Evolutionary conservation across 140 eudicot species (phyloP).

Genomic region (Ambrosia hybrid): DNA sequence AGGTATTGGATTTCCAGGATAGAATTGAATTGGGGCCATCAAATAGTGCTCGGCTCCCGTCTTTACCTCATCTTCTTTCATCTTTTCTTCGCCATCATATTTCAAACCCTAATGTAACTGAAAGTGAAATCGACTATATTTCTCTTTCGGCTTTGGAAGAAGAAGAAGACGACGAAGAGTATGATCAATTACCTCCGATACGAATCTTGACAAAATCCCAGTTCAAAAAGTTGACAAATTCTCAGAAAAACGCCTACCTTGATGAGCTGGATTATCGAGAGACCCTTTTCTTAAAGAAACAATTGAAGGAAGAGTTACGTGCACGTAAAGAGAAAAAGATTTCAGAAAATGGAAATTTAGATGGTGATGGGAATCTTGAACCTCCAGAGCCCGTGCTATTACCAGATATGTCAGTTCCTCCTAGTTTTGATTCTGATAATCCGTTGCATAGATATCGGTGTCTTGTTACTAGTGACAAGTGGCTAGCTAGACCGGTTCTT

Average conservation of each 20-base stretch:
- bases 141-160: slow-evolving; percentile 54
- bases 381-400: slow-evolving; percentile 60
- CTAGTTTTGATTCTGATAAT: slow-evolving; percentile 73
- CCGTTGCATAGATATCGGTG: slow-evolving; percentile 77
- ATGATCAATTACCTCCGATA: slow-evolving; percentile 91
- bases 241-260: slow-evolving; percentile 78
- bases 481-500: slow-evolving; percentile 88
- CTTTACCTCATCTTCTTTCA: slow-evolving; percentile 89
- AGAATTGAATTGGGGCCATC: slow-evolving; percentile 65
- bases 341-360: slow-evolving; percentile 22
- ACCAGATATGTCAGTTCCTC: slow-evolving; percentile 88
- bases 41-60: slow-evolving; percentile 58
- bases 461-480: slow-evolving; percentile 62
- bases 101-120: slow-evolving; percentile 42
- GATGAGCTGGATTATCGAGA: slow-evolving; percentile 98
- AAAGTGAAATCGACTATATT: slow-evolving; percentile 42
- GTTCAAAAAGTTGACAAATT: slow-evolving; percentile 57
- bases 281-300: slow-evolving; percentile 80
- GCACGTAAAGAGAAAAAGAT: slow-evolving; percentile 40
- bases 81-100: slow-evolving; percentile 70
- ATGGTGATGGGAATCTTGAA: slow-evolving; percentile 34
- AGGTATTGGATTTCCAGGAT: slow-evolving; percentile 58
- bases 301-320: slow-evolving; percentile 57
- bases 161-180: slow-evolving; percentile 88
- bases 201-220: slow-evolving; percentile 72